Conservation (phyloP, 1,139 yeast genomes). For the Kodamaea suecica region DNA sequence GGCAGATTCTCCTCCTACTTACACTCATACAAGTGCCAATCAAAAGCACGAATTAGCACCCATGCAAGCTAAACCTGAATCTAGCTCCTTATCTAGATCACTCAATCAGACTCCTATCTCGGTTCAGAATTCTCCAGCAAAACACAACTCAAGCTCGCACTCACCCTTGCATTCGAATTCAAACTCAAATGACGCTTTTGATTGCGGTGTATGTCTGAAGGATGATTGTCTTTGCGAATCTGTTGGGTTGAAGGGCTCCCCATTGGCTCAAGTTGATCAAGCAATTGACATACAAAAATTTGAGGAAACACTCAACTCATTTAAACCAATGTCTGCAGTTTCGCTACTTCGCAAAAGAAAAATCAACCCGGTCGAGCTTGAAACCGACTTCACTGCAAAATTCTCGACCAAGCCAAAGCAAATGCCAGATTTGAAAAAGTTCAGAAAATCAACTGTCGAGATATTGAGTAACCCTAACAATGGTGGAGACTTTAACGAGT, state of each 20-base stretch:
- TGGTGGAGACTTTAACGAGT: constrained; percentile 31
- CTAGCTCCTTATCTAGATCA: not conserved
- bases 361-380: constrained; percentile 21
- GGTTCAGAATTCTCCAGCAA: constrained; percentile 16
- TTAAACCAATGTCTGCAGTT: constrained; percentile 62
- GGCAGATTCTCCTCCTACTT: constrained; percentile 42
- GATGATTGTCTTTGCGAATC: constrained; percentile 70
- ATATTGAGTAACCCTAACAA: constrained; percentile 6
- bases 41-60: constrained; percentile 3
- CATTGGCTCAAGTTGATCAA: constrained; percentile 4
- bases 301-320: constrained; percentile 35
- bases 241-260: constrained; percentile 48
- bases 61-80: not conserved
- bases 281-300: constrained; percentile 15
- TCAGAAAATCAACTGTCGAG: constrained; percentile 11
- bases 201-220: constrained; percentile 66
- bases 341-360: constrained; percentile 42
- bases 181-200: constrained; percentile 27
- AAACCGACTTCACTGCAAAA: constrained; percentile 54
- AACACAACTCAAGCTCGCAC: constrained; percentile 7
- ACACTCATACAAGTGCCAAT: constrained; percentile 6
- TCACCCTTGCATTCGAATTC: no score
- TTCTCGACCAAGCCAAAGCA: constrained; percentile 35
- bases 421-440: constrained; percentile 40
- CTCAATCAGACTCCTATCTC: constrained; percentile 20